A percentile compares a stretch with the other conserved stretches of the same genome.
These are phyloP conservation scores for Russula ochroleuca DNA, from an alignment of 768 basidiomycete species.

Conservation along the genomic window DNA sequence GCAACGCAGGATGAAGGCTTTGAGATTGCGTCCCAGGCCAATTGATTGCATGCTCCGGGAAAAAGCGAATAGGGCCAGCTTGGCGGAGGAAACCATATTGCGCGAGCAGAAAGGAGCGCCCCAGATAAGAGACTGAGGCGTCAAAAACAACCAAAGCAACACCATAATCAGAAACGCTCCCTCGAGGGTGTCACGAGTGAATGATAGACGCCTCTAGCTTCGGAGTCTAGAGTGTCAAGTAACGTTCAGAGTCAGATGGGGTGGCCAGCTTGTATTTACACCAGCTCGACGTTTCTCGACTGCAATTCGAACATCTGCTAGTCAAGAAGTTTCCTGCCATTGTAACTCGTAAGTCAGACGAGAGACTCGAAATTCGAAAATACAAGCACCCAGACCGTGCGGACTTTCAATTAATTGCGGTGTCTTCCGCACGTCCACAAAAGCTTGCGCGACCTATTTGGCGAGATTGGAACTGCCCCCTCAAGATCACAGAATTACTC, in stretches of 20 bases:
- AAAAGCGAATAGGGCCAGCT: background rate
- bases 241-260: background rate
- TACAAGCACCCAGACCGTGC: too few relatives aligned
- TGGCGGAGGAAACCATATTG: background rate
- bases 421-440: too few relatives aligned
- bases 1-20: constrained; percentile 6
- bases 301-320: background rate
- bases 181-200: background rate
- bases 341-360: too few relatives aligned
- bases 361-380: background rate
- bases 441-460: too few relatives aligned
- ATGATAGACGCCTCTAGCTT: background rate
- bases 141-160: background rate
- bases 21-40: background rate
- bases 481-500: too few relatives aligned
- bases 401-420: too few relatives aligned
- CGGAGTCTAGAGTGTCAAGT: background rate
- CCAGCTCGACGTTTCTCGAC: background rate
- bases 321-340: too few relatives aligned
- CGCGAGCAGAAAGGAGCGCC: too few relatives aligned
- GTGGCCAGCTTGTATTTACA: background rate
- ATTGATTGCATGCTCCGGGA: background rate
- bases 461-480: too few relatives aligned
- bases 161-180: background rate
- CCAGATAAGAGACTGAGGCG: background rate